Evolutionary conservation across 2,329 filamentous ascomycete genomes (phyloP).

Genomic region (Escovopsis weberi): DNA sequence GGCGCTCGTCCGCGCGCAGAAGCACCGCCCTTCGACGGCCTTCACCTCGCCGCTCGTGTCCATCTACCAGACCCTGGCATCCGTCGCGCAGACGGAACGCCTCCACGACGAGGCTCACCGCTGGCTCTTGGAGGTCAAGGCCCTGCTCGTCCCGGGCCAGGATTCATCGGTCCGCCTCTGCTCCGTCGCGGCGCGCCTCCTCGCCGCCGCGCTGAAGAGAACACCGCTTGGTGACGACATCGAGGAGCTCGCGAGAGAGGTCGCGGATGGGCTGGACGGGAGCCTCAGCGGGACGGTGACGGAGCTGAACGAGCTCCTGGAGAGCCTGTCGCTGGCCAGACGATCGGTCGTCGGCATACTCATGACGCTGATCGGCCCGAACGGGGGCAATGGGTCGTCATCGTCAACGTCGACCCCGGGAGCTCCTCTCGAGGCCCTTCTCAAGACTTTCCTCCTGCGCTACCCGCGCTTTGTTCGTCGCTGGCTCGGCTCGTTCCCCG

Average conservation of each 20-base stretch:
- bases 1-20: slow-evolving; percentile 19
- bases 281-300: slow-evolving; percentile 42
- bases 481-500: slow-evolving; percentile 46
- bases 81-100: slow-evolving; percentile 31
- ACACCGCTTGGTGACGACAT: slow-evolving; percentile 21
- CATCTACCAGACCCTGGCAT: slow-evolving; percentile 39
- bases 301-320: slow-evolving; percentile 47
- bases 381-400: slow-evolving; percentile 5
- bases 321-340: slow-evolving; percentile 39
- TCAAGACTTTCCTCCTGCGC: slow-evolving; percentile 42
- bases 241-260: slow-evolving; percentile 29
- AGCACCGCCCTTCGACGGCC: slow-evolving; percentile 19
- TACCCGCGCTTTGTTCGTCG: slow-evolving; percentile 45
- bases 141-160: slow-evolving; percentile 19
- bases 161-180: slow-evolving; percentile 37
- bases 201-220: slow-evolving; percentile 38
- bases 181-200: slow-evolving; percentile 38
- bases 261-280: slow-evolving; percentile 41
- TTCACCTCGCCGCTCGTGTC: slow-evolving; percentile 29
- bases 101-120: slow-evolving; percentile 34
- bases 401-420: too few species aligned
- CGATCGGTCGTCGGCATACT: slow-evolving; percentile 39
- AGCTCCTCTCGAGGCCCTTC: slow-evolving; percentile 19
- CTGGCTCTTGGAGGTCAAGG: slow-evolving; percentile 38
- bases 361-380: slow-evolving; percentile 14